Evolutionary conservation across 1,139 yeast species (phyloP).

Genomic region (Candida tetrigidarum): DNA sequence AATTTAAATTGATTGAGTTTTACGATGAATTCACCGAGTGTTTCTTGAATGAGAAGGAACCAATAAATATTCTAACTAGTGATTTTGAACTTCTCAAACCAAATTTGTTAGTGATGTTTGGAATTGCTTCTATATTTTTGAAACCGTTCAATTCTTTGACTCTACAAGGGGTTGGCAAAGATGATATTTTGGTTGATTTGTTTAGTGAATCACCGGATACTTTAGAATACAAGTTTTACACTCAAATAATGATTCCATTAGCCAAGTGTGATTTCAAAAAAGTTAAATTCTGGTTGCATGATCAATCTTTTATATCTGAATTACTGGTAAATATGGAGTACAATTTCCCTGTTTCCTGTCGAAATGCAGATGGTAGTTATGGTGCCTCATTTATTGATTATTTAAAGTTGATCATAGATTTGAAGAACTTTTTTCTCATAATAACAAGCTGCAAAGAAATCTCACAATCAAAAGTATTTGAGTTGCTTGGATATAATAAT

Average conservation of each 20-base stretch:
- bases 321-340: constrained; percentile 25
- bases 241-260: constrained; percentile 22
- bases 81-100: constrained; percentile 21
- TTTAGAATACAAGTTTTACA: constrained; percentile 23
- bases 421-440: constrained; percentile 33
- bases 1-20: constrained; percentile 29
- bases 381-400: constrained; percentile 25
- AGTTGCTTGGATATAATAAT: constrained; percentile 30
- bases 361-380: constrained; percentile 9
- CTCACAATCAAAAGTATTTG: constrained; percentile 25
- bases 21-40: constrained; percentile 25
- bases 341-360: constrained; percentile 25
- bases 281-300: constrained; percentile 19
- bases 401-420: constrained; percentile 29
- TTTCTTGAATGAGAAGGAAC: constrained; percentile 14
- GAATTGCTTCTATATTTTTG: constrained; percentile 28
- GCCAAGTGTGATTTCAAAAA: constrained; percentile 20
- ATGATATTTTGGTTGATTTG: constrained; percentile 25
- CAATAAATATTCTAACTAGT: constrained; percentile 10
- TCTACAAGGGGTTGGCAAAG: constrained; percentile 22
- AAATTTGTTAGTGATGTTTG: constrained; percentile 29
- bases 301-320: constrained; percentile 15
- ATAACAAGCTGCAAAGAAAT: constrained; percentile 29
- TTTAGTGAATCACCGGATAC: constrained; percentile 20
- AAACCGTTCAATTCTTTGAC: constrained; percentile 35